These are phyloP conservation scores for Pterocarpus macrocarpus DNA, from an alignment of 306 rosid species.

Conservation along the genomic window DNA sequence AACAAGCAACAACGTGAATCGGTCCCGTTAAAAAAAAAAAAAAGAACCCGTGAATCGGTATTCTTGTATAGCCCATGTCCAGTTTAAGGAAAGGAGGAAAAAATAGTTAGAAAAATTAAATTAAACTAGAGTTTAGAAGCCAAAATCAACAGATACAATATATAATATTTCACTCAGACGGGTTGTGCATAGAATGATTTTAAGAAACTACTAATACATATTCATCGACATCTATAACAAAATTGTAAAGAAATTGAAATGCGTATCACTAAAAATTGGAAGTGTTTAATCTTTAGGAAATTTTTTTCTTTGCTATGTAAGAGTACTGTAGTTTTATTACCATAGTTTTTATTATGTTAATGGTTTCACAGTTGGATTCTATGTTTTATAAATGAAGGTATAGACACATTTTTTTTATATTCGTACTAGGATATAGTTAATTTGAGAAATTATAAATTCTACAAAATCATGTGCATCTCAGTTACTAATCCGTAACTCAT, in stretches of 20 bases:
- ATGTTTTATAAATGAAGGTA: no score
- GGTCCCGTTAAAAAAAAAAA: no score
- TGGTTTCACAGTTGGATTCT: no score
- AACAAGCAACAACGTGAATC: background rate
- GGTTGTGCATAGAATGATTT: background rate
- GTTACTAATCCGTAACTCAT: background rate
- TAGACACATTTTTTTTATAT: background rate
- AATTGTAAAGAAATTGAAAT: no score
- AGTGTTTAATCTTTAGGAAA: no score
- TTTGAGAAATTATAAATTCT: constrained; percentile 1
- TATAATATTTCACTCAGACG: background rate
- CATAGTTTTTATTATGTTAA: no score
- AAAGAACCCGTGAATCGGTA: background rate
- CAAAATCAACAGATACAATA: background rate
- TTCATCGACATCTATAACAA: no score
- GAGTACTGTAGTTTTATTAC: no score
- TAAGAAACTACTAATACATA: background rate
- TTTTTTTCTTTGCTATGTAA: no score
- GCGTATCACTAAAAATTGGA: no score
- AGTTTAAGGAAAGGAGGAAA: background rate
- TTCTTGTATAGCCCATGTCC: background rate
- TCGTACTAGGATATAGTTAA: background rate
- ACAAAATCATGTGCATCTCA: background rate
- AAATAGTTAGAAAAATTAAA: background rate
- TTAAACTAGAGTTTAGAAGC: background rate